Conservation (phyloP, 495 filamentous ascomycete genomes). For the Penicillium longicatenatum region DNA sequence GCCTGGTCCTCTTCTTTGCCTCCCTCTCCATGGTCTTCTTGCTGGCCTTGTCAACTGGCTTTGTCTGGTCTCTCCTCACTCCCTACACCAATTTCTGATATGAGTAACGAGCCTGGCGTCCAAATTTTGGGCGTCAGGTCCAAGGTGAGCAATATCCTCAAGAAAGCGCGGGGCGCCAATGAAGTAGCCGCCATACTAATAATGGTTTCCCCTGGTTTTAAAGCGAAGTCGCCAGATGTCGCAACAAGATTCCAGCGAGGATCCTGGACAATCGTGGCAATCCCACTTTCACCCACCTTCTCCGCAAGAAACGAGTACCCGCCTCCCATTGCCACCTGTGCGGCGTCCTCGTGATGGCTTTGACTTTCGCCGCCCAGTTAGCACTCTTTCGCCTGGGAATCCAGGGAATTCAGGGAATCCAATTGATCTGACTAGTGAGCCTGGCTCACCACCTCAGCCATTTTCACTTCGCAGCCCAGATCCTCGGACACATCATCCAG, state of each 20-base stretch:
- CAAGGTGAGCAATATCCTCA: conserved; percentile 33
- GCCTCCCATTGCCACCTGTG: conserved; percentile 28
- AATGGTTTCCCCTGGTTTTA: conserved; percentile 4
- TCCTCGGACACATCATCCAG: conserved; percentile 10
- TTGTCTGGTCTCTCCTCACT: neutral
- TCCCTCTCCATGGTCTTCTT: conserved; percentile 4
- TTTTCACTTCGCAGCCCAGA: conserved; percentile 5
- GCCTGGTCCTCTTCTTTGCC: neutral
- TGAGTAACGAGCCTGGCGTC: conserved; percentile 43
- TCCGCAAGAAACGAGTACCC: conserved; percentile 14
- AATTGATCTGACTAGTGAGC: conserved; percentile 59
- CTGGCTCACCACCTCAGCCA: conserved; percentile 37
- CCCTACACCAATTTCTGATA: conserved; percentile 16
- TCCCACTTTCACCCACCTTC: conserved; percentile 23
- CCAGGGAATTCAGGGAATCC: conserved; percentile 35
- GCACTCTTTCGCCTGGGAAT: no score
- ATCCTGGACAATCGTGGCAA: conserved; percentile 23
- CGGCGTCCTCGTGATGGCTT: conserved; percentile 49
- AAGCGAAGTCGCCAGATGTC: conserved; percentile 47
- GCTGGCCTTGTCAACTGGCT: conserved; percentile 1
- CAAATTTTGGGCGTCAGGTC: conserved; percentile 44
- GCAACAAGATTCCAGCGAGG: conserved; percentile 26
- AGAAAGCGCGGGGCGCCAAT: conserved; percentile 28
- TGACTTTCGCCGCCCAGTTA: conserved; percentile 51
- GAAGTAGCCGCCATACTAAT: conserved; percentile 10